A percentile compares a stretch with the other conserved stretches of the same genome.
Evolutionary conservation across 2,329 filamentous ascomycete species (phyloP).

Genomic region (Fonsecaea multimorphosa): DNA sequence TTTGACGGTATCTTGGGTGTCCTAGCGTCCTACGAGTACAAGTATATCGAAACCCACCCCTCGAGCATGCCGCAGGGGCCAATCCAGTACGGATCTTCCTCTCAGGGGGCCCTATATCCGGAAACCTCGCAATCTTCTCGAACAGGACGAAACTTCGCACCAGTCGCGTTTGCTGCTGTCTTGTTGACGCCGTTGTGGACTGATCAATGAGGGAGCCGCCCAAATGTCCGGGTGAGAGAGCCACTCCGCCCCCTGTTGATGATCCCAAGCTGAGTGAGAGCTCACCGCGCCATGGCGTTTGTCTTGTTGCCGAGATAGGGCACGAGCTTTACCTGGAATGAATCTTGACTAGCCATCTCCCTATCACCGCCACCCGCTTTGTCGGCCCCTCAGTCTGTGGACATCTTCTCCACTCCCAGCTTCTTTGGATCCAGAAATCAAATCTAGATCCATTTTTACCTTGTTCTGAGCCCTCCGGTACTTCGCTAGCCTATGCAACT

Average conservation of each 20-base stretch:
- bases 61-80: not conserved
- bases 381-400: conserved; percentile 1
- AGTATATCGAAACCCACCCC: conserved; percentile 5
- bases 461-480: conserved; percentile 4
- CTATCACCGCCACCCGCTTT: conserved; percentile 15
- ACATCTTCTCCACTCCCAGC: conserved; percentile 15
- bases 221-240: not conserved
- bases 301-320: conserved; percentile 17
- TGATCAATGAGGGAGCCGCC: conserved; percentile 4
- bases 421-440: conserved; percentile 2
- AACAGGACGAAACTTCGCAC: conserved; percentile 5
- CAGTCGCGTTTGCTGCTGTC: not conserved
- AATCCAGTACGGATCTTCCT: not conserved
- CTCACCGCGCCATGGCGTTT: conserved; percentile 6
- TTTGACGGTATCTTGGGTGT: not conserved
- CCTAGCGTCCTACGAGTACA: conserved; percentile 4
- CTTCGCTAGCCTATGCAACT: conserved; percentile 9
- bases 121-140: conserved; percentile 12
- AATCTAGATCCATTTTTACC: conserved; percentile 14
- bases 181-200: conserved; percentile 3
- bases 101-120: conserved; percentile 12
- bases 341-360: conserved; percentile 7
- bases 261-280: conserved; percentile 7
- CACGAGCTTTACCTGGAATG: conserved; percentile 12
- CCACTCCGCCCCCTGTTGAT: conserved; percentile 3